A percentile compares a stretch with the other conserved stretches of the same genome.
These are phyloP conservation scores for Phytophthora citricola DNA, from an alignment of 352 stramenopile species.

Conservation along the genomic window DNA sequence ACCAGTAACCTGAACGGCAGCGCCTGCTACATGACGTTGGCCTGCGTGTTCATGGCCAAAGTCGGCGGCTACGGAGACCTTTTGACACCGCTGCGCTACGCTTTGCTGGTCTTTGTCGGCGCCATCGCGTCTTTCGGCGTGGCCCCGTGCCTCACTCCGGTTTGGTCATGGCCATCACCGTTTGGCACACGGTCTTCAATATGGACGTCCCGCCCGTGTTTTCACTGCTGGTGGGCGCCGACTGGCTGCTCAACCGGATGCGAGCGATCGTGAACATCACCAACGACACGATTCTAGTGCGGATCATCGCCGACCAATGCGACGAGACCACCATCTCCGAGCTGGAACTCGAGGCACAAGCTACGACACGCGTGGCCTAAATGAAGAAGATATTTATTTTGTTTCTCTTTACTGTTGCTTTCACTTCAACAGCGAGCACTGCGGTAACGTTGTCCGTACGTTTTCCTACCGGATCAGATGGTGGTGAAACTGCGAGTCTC, in stretches of 20 bases:
- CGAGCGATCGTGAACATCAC: constrained; percentile 81
- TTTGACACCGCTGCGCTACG: constrained; percentile 59
- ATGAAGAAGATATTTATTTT: constrained; percentile 19
- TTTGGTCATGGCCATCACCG: constrained; percentile 79
- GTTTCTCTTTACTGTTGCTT: background rate
- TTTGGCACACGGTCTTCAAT: constrained; percentile 78
- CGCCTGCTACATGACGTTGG: constrained; percentile 77
- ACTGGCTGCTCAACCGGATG: constrained; percentile 80
- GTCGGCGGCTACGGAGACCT: constrained; percentile 55
- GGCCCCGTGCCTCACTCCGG: constrained; percentile 72
- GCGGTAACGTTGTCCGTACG: constrained; percentile 2
- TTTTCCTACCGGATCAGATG: constrained; percentile 6
- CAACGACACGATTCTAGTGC: constrained; percentile 75
- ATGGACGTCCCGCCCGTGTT: constrained; percentile 63
- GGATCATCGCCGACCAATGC: constrained; percentile 77
- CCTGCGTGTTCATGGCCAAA: constrained; percentile 77
- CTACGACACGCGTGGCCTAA: constrained; percentile 15
- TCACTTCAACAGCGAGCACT: background rate
- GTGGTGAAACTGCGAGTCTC: too few species aligned
- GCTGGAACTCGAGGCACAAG: constrained; percentile 29
- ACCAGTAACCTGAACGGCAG: constrained; percentile 79
- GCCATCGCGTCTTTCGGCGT: constrained; percentile 75
- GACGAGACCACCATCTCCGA: constrained; percentile 55
- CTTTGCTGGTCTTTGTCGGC: constrained; percentile 63
- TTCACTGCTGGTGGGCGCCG: constrained; percentile 66